phyloP scores from a whole-genome alignment of 257 asterid genomes.

The Coffea canephora region DNA sequence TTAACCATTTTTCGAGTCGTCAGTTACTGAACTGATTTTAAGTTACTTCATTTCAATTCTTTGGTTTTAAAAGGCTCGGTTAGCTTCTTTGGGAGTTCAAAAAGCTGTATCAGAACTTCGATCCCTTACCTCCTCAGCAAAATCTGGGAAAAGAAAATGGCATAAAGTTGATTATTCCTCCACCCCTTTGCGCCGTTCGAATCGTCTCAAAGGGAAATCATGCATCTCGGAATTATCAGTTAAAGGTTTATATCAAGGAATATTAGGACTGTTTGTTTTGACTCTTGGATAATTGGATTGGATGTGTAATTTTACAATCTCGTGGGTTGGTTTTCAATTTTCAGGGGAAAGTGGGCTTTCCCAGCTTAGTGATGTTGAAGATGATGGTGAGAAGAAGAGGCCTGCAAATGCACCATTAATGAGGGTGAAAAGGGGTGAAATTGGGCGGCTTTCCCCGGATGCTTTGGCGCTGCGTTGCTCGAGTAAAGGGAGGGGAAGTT shows the following conservation, averaged over 20 bases:
- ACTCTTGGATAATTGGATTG: not conserved
- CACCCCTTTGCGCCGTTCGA: conserved; percentile 62
- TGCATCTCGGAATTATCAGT: conserved; percentile 14
- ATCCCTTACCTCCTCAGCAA: conserved; percentile 39
- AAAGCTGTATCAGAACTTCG: conserved; percentile 58
- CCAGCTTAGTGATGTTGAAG: conserved; percentile 29
- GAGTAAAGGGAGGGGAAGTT: conserved; percentile 66
- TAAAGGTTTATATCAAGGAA: conserved; percentile 19
- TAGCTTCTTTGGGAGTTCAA: conserved; percentile 57
- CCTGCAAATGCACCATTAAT: conserved; percentile 26
- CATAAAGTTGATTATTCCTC: conserved; percentile 40
- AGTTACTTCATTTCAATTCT: not conserved
- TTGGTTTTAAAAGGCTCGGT: conserved; percentile 45
- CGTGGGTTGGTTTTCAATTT: not conserved
- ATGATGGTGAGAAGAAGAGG: conserved; percentile 28
- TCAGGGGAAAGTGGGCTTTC: conserved; percentile 31
- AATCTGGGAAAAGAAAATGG: conserved; percentile 40
- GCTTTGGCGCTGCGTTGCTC: conserved; percentile 53
- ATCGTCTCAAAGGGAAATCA: conserved; percentile 46
- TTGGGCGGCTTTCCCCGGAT: conserved; percentile 34
- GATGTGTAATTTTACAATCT: not conserved
- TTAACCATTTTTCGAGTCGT: not conserved
- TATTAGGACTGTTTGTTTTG: not conserved
- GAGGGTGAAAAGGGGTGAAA: conserved; percentile 29
- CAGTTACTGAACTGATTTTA: not conserved